A percentile compares a stretch with the other conserved stretches of the same genome.
Conservation (phyloP, 2,329 filamentous ascomycete genomes). For the Ambrosiella beaveri region DNA sequence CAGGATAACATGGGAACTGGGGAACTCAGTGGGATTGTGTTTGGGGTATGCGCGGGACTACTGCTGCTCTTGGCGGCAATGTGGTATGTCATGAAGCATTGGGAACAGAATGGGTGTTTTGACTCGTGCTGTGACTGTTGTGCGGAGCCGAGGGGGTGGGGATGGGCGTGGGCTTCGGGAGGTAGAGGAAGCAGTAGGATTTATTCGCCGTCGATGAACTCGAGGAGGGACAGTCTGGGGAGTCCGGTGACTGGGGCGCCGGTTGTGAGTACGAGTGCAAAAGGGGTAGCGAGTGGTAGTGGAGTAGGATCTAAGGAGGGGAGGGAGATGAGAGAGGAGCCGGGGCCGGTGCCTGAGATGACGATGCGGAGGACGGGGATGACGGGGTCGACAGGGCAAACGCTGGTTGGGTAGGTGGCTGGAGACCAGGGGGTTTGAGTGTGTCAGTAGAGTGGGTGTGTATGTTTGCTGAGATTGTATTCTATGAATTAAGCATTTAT, state of each 20-base stretch:
- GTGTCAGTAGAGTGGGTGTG: too few relatives aligned
- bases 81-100: slow-evolving; percentile 5
- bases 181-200: neutral
- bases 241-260: neutral
- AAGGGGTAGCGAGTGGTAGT: too few relatives aligned
- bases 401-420: neutral
- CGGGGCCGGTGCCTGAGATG: neutral
- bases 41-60: slow-evolving; percentile 6
- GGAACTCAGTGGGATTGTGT: slow-evolving; percentile 9
- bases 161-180: neutral
- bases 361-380: neutral
- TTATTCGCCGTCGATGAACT: neutral
- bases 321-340: neutral
- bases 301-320: neutral
- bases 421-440: too few relatives aligned
- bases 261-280: too few relatives aligned
- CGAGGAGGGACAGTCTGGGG: neutral
- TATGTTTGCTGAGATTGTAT: too few relatives aligned
- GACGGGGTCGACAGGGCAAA: neutral
- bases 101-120: slow-evolving; percentile 5
- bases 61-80: neutral
- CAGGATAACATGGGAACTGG: neutral
- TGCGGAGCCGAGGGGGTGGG: neutral
- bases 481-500: too few relatives aligned
- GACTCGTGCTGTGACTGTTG: neutral